Evolutionary conservation across 352 stramenopile species (phyloP).

Genomic region (Salisapilia sapeloensis): DNA sequence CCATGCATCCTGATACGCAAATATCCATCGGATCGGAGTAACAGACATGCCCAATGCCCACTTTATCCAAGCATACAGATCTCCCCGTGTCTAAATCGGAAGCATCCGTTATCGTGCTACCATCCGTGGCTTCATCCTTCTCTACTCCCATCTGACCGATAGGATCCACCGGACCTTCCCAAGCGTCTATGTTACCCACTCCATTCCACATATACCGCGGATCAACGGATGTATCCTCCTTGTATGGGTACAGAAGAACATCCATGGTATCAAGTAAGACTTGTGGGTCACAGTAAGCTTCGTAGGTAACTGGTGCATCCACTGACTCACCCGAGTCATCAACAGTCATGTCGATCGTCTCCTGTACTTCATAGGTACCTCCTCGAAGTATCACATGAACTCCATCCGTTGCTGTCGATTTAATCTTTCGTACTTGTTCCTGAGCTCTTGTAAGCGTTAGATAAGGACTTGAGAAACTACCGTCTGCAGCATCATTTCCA

Average conservation of each 20-base stretch:
- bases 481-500: constrained; percentile 22
- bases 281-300: constrained; percentile 41
- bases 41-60: constrained; percentile 36
- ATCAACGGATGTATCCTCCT: constrained; percentile 9
- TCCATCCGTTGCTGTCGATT: constrained; percentile 7
- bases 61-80: constrained; percentile 42
- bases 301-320: constrained; percentile 26
- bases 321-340: constrained; percentile 18
- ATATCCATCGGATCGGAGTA: constrained; percentile 20
- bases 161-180: constrained; percentile 33
- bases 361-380: constrained; percentile 26
- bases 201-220: constrained; percentile 50
- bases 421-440: constrained; percentile 11
- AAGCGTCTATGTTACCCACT: constrained; percentile 15
- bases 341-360: constrained; percentile 30
- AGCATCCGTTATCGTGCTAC: constrained; percentile 2
- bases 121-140: constrained; percentile 8
- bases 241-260: constrained; percentile 26
- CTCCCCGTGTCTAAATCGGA: constrained; percentile 14
- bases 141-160: constrained; percentile 43
- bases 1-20: constrained; percentile 44
- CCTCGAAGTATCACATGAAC: constrained; percentile 42
- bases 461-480: constrained; percentile 29
- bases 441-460: constrained; percentile 27
- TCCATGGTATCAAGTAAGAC: constrained; percentile 15